Conservation (phyloP, 2,329 filamentous ascomycete species). For the Pseudogymnoascus sp. region DNA sequence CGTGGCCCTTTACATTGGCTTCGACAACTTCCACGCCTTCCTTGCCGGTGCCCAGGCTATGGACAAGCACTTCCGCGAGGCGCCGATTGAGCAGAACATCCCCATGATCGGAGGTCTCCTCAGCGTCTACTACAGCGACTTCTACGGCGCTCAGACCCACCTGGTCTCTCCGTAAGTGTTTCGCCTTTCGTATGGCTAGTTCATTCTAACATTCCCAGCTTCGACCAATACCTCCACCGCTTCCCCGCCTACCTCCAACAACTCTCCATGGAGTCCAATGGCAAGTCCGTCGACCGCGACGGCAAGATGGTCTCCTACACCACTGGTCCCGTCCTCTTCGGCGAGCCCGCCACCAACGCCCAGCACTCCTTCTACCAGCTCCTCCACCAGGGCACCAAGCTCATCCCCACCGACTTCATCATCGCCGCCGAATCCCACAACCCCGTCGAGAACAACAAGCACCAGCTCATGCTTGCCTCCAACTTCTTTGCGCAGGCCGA, state of each 20-base stretch:
- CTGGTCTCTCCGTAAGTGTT: constrained; percentile 65
- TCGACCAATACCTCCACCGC: constrained; percentile 97
- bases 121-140: constrained; percentile 98
- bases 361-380: constrained; percentile 99
- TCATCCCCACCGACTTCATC: constrained; percentile 98
- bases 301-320: constrained; percentile 93
- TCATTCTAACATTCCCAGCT: constrained; percentile 31
- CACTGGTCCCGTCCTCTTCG: constrained; percentile 90
- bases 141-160: constrained; percentile 97
- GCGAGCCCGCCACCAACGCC: constrained; percentile 96
- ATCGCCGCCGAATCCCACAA: constrained; percentile 95
- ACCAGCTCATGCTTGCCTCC: constrained; percentile 92
- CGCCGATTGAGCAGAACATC: constrained; percentile 91
- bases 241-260: constrained; percentile 99
- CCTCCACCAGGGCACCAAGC: constrained; percentile 96
- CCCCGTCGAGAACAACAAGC: constrained; percentile 81
- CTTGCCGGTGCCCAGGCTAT: constrained; percentile 89
- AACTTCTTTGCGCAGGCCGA: constrained; percentile 89
- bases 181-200: too few species aligned
- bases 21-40: constrained; percentile 96
- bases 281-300: constrained; percentile 90
- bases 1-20: constrained; percentile 91
- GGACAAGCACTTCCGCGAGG: constrained; percentile 95
- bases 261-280: constrained; percentile 99
- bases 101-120: constrained; percentile 84